phyloP scores from a whole-genome alignment of 2,329 filamentous ascomycete genomes.

The Akanthomyces uredinophilus region DNA sequence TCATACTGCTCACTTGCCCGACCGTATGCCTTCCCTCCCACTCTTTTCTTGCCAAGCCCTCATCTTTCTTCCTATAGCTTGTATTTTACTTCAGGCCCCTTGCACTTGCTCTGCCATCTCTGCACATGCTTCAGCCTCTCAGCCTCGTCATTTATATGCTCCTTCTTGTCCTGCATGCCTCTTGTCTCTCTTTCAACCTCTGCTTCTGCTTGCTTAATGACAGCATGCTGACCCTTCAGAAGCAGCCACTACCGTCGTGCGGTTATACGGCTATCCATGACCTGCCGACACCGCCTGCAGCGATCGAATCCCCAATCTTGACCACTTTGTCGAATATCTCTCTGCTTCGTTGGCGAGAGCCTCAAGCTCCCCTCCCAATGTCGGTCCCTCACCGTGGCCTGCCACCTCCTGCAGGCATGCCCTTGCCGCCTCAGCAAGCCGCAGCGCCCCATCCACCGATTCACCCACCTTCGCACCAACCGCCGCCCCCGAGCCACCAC shows the following conservation, averaged over 20 bases:
- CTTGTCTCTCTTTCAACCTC: not conserved
- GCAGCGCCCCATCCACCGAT: constrained; percentile 13
- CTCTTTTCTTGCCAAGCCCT: constrained; percentile 2
- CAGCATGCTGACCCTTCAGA: constrained; percentile 49
- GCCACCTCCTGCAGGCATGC: constrained; percentile 56
- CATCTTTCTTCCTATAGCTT: constrained; percentile 6
- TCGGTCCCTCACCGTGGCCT: constrained; percentile 58
- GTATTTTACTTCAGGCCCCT: not conserved
- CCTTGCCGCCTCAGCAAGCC: constrained; percentile 40
- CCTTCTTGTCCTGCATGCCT: not conserved
- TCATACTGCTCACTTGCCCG: constrained; percentile 26
- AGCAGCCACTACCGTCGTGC: constrained; percentile 39
- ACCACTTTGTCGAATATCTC: constrained; percentile 8
- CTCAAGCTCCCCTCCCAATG: constrained; percentile 48
- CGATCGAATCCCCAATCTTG: constrained; percentile 43
- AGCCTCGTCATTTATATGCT: not conserved
- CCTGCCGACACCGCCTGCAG: constrained; percentile 44
- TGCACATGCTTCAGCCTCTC: not conserved
- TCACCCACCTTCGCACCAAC: constrained; percentile 11
- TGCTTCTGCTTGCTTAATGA: not conserved
- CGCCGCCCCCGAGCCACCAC: constrained; percentile 15
- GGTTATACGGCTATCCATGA: constrained; percentile 49
- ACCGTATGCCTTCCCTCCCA: constrained; percentile 1
- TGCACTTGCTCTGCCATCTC: not conserved
- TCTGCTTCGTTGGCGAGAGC: constrained; percentile 31